phyloP scores from a whole-genome alignment of 192 early-diverging fungal genomes.

The Coemansia aciculifera region DNA sequence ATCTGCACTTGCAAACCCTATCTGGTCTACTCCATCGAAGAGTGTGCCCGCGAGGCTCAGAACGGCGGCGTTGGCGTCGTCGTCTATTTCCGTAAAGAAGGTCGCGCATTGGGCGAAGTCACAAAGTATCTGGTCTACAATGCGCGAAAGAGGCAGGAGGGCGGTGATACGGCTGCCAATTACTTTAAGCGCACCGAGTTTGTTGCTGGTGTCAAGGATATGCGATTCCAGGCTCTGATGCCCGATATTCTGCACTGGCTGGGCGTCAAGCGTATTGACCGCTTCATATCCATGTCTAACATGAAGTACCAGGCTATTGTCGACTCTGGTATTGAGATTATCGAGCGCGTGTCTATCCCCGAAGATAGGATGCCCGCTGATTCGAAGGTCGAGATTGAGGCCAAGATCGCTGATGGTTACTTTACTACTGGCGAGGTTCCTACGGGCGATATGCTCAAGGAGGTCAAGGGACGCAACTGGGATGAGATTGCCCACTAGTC shows the following conservation, averaged over 20 bases:
- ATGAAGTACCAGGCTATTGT: slow-evolving; percentile 95
- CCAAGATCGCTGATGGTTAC: slow-evolving; percentile 95
- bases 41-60: slow-evolving; percentile 85
- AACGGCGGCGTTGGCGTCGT: slow-evolving; percentile 91
- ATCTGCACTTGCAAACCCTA: slow-evolving; percentile 85
- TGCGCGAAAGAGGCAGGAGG: slow-evolving; percentile 80
- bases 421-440: slow-evolving; percentile 72
- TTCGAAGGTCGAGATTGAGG: slow-evolving; percentile 92
- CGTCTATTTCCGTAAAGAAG: slow-evolving; percentile 96
- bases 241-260: slow-evolving; percentile 96
- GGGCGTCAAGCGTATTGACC: slow-evolving; percentile 90
- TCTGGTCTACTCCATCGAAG: slow-evolving; percentile 86
- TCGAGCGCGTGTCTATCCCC: slow-evolving; percentile 87
- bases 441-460: slow-evolving; percentile 60
- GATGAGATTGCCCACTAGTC: slow-evolving; percentile 60
- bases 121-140: slow-evolving; percentile 97
- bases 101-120: slow-evolving; percentile 90
- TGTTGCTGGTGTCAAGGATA: slow-evolving; percentile 91
- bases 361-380: slow-evolving; percentile 87
- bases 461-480: slow-evolving; percentile 82
- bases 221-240: slow-evolving; percentile 97
- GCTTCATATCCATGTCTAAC: slow-evolving; percentile 84
- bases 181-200: slow-evolving; percentile 89
- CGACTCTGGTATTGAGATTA: slow-evolving; percentile 80
- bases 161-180: slow-evolving; percentile 84